Conservation (phyloP, 192 early-diverging fungal species). For the Coemansia aciculifera region DNA sequence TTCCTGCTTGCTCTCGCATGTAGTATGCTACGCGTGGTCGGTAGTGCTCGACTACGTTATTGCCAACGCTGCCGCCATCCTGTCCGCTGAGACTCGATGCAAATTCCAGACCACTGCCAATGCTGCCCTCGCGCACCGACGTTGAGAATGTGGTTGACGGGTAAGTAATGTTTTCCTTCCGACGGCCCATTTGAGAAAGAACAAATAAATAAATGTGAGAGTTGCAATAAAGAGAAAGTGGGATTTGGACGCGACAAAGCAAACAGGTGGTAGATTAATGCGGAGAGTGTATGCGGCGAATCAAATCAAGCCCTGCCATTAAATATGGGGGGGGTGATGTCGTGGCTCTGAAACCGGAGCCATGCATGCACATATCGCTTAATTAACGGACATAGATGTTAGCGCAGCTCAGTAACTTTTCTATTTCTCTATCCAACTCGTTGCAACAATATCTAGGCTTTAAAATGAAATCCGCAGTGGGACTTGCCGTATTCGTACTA, state of each 20-base stretch:
- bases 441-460: background rate
- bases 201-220: background rate
- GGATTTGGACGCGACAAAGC: background rate
- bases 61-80: background rate
- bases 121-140: slow-evolving; percentile 29
- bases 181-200: slow-evolving; percentile 35
- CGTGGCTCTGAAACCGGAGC: background rate
- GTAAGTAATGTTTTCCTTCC: slow-evolving; percentile 48
- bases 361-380: background rate
- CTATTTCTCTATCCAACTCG: background rate
- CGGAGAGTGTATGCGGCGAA: background rate
- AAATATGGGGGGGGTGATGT: background rate
- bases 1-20: slow-evolving; percentile 75
- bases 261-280: background rate
- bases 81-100: slow-evolving; percentile 20
- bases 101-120: slow-evolving; percentile 32
- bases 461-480: background rate
- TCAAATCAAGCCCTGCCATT: background rate
- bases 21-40: slow-evolving; percentile 72
- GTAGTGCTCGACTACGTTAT: slow-evolving; percentile 54
- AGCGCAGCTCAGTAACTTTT: background rate
- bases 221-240: background rate
- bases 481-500: background rate
- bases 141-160: slow-evolving; percentile 42
- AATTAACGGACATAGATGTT: background rate